A percentile compares a stretch with the other conserved stretches of the same genome.
These are phyloP conservation scores for Candida sithepensis DNA, from an alignment of 805 yeast species.

Conservation along the genomic window DNA sequence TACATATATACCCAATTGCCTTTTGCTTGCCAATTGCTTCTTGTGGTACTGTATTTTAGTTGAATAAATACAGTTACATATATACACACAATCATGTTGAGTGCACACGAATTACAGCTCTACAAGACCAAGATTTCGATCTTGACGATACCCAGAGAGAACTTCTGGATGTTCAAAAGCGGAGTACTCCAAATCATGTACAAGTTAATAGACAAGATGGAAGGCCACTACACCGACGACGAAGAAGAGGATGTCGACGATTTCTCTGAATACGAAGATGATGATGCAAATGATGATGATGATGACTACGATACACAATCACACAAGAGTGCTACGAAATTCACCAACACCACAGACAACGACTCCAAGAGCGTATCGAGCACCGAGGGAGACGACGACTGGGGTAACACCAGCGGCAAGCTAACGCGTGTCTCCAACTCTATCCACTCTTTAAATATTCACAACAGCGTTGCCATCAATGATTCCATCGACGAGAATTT, in stretches of 20 bases:
- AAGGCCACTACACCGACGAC: slow-evolving; percentile 15
- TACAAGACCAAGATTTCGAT: slow-evolving; percentile 44
- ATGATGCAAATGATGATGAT: slow-evolving; percentile 7
- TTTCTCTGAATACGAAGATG: slow-evolving; percentile 1
- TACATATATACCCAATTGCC: no score
- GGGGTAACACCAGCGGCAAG: not conserved
- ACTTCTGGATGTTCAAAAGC: slow-evolving; percentile 50
- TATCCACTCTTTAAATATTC: slow-evolving; percentile 11
- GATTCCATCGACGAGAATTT: slow-evolving; percentile 9
- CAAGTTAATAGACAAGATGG: slow-evolving; percentile 31
- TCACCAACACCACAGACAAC: no score
- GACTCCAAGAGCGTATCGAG: no score
- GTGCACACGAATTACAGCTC: slow-evolving; percentile 38
- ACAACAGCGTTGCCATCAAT: slow-evolving; percentile 8
- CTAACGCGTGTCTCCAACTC: slow-evolving; percentile 10
- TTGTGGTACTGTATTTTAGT: no score
- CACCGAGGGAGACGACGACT: no score
- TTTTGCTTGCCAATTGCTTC: no score
- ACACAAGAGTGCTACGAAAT: no score
- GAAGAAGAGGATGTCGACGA: slow-evolving; percentile 9
- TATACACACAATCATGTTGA: no score
- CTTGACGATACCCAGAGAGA: slow-evolving; percentile 49
- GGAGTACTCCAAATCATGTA: slow-evolving; percentile 48
- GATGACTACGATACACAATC: slow-evolving; percentile 9
- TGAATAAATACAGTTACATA: no score